Evolutionary conservation across 805 yeast genomes (phyloP), one percentile per base, ranked within the genome.

Genomic region (Zygosaccharomyces kombuchaensis): DNA sequence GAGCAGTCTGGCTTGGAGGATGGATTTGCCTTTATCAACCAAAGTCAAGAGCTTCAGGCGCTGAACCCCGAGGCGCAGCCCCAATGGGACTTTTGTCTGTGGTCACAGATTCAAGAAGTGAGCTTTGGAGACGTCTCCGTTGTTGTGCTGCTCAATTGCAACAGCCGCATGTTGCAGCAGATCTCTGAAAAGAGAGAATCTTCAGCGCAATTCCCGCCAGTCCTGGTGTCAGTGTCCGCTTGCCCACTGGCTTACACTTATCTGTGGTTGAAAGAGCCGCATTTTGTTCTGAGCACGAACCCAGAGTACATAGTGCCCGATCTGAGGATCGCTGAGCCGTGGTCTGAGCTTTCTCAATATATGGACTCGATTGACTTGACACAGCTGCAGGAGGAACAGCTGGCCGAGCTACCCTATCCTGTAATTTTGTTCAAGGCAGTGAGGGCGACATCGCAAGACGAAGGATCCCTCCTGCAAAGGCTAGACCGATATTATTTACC

Each of bases 241-340:
- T 45, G 36, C 7, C 16, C 34, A 5, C 26, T 31, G 9, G 44
- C 44, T 2, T 16, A 37, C 30, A 36, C 36, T 10, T 40, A 45
- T n/a, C 21, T 48, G 44, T 29, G 34, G 26, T 60, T 76, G n/a
- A 62, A 58, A 22, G 87, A 82, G 54, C 78, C 79, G 7, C 66
- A 61, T 55, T 76, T 82, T n/a, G 76, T 87, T 2, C 66, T 87
- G 12, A 90, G 90, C 48, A 78, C 96, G 0, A 95, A 88, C 60
- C 80, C 82, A 0, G 80, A 60, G 21, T 51, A 71, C 27, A 30
- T 76, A 7, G 57, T 81, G 2, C 78, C 73, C 21, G 96, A 87
- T 56, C 65, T 89, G 47, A 67, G 95, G 42, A 63, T 89, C 2
- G 82, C 80, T 48, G 45, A 60, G 4, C 86, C 93, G 1, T 91